Base-by-base conservation (phyloP, 306 rosid genomes). In the Trichosanthes truncata region DNA sequence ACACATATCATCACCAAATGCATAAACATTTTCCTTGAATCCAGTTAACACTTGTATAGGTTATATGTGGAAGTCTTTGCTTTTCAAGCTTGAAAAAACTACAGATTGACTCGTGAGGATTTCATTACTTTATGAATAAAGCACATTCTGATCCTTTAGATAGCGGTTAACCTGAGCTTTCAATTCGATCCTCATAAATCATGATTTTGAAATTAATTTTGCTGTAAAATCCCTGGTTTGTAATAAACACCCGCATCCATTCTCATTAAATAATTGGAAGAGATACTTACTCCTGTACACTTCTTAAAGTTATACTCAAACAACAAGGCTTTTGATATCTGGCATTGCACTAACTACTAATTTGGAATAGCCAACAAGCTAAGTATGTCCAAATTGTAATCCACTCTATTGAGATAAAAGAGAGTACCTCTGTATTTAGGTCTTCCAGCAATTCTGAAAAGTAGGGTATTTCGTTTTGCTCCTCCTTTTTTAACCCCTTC, bases 401-500 rank as follows among this genome's bases (percentile, higher is more conserved):
- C 31, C 78, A 29, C 77, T 52, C 35, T 21, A 68, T 62, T 55
- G 81, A 36, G 76, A 61, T 41, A 45, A 61, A 71, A 35, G 68
- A 77, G 63, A 80, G 69, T 90, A 89, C 97, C 94, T 88, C 89
- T 62, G 66, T 73, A 69, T 79, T 63, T 45, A 85, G 84, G 79
- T 81, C 89, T 14, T 85, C 88, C 79, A 88, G 66, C 81, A 87
- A 82, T 46, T 92, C 97, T 81, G 87, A 40, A 49, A 91, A 82
- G 82, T 40, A 67, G 9, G 95, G 89, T 81, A 92, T 86, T 84
- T 89, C 95, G 78, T 86, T 87, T 77, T 75, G 85, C 87, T 84
- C 79, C 79, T 80, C 89, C 71, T 69, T 74, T 78, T 84, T 82
- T 52, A 87, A 83, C 79, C 85, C 85, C 75, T 82, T 88, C 92